phyloP scores from a whole-genome alignment of 495 filamentous ascomycete genomes.

The Glutinoglossum americanum region DNA sequence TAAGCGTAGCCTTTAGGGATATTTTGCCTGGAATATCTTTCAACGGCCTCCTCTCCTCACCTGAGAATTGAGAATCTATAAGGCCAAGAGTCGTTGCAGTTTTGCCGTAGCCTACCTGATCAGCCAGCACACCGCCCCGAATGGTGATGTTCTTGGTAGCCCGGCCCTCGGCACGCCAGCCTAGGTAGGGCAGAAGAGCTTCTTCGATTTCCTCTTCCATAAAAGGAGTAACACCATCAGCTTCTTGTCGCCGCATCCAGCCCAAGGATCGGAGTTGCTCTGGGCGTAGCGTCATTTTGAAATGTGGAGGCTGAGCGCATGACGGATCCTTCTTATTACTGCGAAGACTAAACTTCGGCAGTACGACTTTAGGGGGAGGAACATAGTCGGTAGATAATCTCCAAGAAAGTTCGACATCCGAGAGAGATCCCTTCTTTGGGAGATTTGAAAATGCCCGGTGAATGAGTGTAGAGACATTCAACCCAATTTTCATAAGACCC shows the following conservation, averaged over 20 bases:
- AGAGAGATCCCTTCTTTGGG: neutral
- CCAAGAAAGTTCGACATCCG: slow-evolving; percentile 21
- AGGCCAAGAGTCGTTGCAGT: slow-evolving; percentile 51
- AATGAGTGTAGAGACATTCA: slow-evolving; percentile 32
- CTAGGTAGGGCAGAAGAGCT: slow-evolving; percentile 30
- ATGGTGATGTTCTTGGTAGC: slow-evolving; percentile 27
- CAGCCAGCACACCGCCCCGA: slow-evolving; percentile 51
- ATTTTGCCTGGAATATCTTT: slow-evolving; percentile 13
- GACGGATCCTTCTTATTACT: slow-evolving; percentile 23
- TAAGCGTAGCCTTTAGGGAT: slow-evolving; percentile 41
- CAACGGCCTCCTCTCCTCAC: slow-evolving; percentile 9
- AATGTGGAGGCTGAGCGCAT: slow-evolving; percentile 21
- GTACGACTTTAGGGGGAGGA: slow-evolving; percentile 11
- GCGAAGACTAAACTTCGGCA: slow-evolving; percentile 19
- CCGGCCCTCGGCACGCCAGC: slow-evolving; percentile 37
- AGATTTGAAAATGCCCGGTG: slow-evolving; percentile 31
- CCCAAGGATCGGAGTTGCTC: slow-evolving; percentile 36
- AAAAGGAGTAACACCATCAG: slow-evolving; percentile 23
- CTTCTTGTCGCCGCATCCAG: slow-evolving; percentile 51
- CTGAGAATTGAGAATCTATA: slow-evolving; percentile 26
- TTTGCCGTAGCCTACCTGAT: slow-evolving; percentile 68
- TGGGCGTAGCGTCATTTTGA: slow-evolving; percentile 19
- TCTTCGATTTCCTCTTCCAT: slow-evolving; percentile 49
- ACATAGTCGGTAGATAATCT: slow-evolving; percentile 27
- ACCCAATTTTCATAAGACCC: slow-evolving; percentile 22